These are phyloP conservation scores for Rutstroemia sp. DNA, from an alignment of 2,329 filamentous ascomycete genomes.

Conservation along the genomic window DNA sequence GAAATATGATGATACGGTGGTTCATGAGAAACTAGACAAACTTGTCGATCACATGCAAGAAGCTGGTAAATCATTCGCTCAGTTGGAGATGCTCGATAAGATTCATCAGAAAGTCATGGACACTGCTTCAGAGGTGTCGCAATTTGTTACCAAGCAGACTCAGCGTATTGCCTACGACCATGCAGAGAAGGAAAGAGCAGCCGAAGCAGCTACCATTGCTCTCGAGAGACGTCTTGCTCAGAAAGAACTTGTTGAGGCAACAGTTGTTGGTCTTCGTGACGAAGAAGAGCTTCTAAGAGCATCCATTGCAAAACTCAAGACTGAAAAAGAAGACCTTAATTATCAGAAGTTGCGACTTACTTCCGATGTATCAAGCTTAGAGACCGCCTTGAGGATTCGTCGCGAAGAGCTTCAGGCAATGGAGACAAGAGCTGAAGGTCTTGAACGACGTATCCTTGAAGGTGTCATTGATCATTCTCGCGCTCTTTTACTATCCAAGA, in stretches of 20 bases:
- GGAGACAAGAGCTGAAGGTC: slow-evolving; percentile 77
- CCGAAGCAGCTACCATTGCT: slow-evolving; percentile 72
- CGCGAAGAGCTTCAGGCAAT: slow-evolving; percentile 87
- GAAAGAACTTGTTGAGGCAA: slow-evolving; percentile 52
- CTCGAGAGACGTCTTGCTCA: slow-evolving; percentile 68
- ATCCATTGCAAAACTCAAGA: slow-evolving; percentile 40
- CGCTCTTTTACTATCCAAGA: slow-evolving; percentile 71
- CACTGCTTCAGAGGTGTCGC: slow-evolving; percentile 76
- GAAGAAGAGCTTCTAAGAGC: slow-evolving; percentile 57
- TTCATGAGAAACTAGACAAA: slow-evolving; percentile 50
- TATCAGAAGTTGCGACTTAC: slow-evolving; percentile 73
- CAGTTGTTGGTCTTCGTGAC: slow-evolving; percentile 41
- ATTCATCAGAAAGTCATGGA: slow-evolving; percentile 82
- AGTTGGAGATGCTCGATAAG: slow-evolving; percentile 76
- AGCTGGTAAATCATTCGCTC: slow-evolving; percentile 61
- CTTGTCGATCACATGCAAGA: slow-evolving; percentile 58
- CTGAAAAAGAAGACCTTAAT: slow-evolving; percentile 66
- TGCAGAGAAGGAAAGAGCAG: slow-evolving; percentile 69
- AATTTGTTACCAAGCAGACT: slow-evolving; percentile 72
- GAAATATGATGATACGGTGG: slow-evolving; percentile 56
- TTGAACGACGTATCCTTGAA: slow-evolving; percentile 89
- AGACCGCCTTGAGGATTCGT: slow-evolving; percentile 82
- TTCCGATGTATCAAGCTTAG: slow-evolving; percentile 82
- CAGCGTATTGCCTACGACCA: slow-evolving; percentile 69
- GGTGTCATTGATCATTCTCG: slow-evolving; percentile 95